Conservation (phyloP, 1,284 basidiomycete species). For the Naganishia albida region DNA sequence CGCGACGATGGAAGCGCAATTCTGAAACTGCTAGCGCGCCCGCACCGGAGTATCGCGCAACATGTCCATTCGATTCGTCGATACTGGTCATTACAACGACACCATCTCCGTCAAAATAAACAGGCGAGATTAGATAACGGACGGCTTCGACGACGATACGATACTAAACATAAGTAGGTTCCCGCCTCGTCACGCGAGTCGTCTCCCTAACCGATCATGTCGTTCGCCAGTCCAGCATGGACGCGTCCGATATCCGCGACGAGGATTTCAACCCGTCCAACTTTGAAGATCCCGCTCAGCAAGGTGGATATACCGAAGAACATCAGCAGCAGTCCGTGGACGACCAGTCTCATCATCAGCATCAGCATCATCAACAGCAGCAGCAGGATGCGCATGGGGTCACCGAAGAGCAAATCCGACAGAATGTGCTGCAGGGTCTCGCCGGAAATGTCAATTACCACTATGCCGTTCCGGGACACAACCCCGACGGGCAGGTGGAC, state of each 20-base stretch:
- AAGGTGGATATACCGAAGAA: background rate
- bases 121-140: conserved; percentile 24
- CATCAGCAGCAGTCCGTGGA: background rate
- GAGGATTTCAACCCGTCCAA: conserved; percentile 28
- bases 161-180: background rate
- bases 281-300: conserved; percentile 11
- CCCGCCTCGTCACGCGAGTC: background rate
- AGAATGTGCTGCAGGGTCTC: conserved; percentile 9
- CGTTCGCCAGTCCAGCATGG: background rate
- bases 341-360: conserved; percentile 1
- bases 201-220: background rate
- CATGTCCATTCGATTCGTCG: background rate
- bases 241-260: conserved; percentile 28
- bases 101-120: conserved; percentile 29
- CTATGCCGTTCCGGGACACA: conserved; percentile 6
- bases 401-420: background rate
- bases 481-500: conserved; percentile 10
- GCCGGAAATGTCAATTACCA: conserved; percentile 2
- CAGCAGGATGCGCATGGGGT: conserved; percentile 21
- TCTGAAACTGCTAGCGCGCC: conserved; percentile 5
- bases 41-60: background rate
- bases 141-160: background rate
- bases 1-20: background rate
- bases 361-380: conserved; percentile 13
- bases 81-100: background rate